Evolutionary conservation across 345 rosid species (phyloP).

Genomic region (Populus pruinosa): DNA sequence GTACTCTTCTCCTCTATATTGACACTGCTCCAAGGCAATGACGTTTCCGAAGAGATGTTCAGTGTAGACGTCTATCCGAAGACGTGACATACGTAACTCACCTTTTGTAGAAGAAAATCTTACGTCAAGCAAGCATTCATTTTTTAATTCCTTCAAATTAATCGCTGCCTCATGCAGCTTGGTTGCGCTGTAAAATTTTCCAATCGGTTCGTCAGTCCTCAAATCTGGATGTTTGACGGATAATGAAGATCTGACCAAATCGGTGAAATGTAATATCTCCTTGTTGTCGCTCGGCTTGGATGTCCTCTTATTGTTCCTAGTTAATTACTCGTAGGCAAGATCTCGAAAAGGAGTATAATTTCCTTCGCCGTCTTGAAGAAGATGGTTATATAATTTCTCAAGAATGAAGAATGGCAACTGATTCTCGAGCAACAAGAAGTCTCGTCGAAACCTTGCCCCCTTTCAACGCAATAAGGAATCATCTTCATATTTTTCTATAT

Average conservation of each 20-base stretch:
- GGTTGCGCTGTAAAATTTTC: not conserved
- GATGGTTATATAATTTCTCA: not conserved
- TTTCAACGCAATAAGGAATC: no score
- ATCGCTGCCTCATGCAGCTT: not conserved
- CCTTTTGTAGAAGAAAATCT: not conserved
- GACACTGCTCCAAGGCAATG: not conserved
- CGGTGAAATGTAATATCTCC: not conserved
- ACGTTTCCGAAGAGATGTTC: not conserved
- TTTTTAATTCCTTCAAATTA: accelerated
- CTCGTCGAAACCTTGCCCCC: no score
- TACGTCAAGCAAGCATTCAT: not conserved
- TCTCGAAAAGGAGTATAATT: not conserved
- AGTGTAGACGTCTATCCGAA: not conserved
- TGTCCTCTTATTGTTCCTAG: not conserved
- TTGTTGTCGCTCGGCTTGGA: not conserved
- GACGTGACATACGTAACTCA: not conserved
- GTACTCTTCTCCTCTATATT: not conserved
- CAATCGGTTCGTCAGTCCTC: not conserved
- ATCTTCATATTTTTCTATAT: no score
- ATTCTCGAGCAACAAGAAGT: no score
- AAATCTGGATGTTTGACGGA: accelerated
- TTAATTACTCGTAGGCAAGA: not conserved
- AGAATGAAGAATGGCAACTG: not conserved
- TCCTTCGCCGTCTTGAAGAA: no score
- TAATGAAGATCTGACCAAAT: not conserved